These are phyloP conservation scores for Curvularia hawaiiensis DNA, from an alignment of 2,329 filamentous ascomycete genomes.

Conservation along the genomic window DNA sequence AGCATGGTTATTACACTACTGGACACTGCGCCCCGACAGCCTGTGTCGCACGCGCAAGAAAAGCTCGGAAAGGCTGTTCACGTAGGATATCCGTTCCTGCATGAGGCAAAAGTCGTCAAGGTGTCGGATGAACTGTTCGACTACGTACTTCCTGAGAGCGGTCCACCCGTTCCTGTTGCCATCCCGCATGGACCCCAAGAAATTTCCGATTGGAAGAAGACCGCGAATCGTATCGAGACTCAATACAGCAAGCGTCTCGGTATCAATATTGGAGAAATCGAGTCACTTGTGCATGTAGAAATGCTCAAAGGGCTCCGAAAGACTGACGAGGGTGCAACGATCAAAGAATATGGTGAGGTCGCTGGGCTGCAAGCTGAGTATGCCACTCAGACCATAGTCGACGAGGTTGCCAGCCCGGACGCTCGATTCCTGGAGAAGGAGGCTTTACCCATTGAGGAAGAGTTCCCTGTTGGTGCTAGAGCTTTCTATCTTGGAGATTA, in stretches of 20 bases:
- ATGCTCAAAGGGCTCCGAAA: conserved; percentile 91
- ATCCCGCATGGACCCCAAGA: conserved; percentile 76
- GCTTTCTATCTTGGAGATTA: conserved; percentile 95
- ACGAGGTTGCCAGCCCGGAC: conserved; percentile 88
- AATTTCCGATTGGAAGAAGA: conserved; percentile 82
- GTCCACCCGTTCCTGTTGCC: conserved; percentile 65
- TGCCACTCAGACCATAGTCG: conserved; percentile 88
- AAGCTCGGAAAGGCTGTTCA: conserved; percentile 87
- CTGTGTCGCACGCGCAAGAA: conserved; percentile 71
- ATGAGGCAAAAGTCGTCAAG: conserved; percentile 87
- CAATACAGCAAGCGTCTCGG: conserved; percentile 91
- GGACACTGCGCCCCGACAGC: conserved; percentile 73
- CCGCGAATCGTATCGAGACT: conserved; percentile 80
- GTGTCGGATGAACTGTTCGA: conserved; percentile 94
- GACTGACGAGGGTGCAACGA: conserved; percentile 84
- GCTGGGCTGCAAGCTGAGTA: conserved; percentile 86
- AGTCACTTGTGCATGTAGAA: conserved; percentile 88
- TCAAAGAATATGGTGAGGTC: conserved; percentile 91
- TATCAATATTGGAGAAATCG: conserved; percentile 83
- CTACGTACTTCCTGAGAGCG: conserved; percentile 73
- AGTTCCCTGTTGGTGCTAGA: conserved; percentile 81
- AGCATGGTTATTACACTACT: conserved; percentile 90
- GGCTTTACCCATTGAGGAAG: conserved; percentile 87
- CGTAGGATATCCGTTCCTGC: conserved; percentile 92
- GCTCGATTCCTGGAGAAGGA: conserved; percentile 89